Base-by-base conservation (phyloP, 345 rosid genomes). In the Pelargonium nanum region DNA sequence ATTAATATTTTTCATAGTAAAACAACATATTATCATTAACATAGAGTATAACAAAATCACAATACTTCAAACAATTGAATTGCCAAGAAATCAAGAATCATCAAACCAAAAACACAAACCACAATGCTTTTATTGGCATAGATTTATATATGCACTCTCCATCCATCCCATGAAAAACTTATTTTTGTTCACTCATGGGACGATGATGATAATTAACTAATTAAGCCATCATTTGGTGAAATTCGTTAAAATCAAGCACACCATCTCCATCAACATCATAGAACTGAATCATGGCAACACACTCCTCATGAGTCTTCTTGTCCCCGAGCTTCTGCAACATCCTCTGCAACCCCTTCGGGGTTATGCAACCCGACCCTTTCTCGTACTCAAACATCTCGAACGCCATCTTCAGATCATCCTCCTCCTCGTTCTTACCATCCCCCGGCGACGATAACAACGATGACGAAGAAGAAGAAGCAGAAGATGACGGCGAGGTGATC, bases 331-430 rank as follows among this genome's bases (percentile, higher is more conserved):
- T 75, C n/a, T 30, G 70, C 63, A 92, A 66, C 93, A 84, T 89
- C 65, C 45, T 78, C 66, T 92, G 96, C 75, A 92, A 64, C 9
- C 98, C 85, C 24, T 65, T 78, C 0, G 95, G 95, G 0, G 95
- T 87, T 55, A 92, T 92, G 62, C 80, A 75, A 0, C 98, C 98
- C 12, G 78, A 66, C 1, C 95, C 92, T 65, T 84, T 89, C 74
- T 87, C 89, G 65, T 73, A 63, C 64, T 92, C 94, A 58, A 83
- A 92, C 93, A 92, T 85, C 78, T 84, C 93, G 66, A 92, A 92
- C 8, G 95, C 98, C 65, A 57, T 70, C 56, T 71, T 82, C 57
- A 89, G 70, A 32, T 89, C 97, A n/a, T 81, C 77, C 12, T 80
- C 78, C 0, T 57, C 59, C 6, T 73, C 75, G 1, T 62, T 64